A percentile compares a stretch with the other conserved stretches of the same genome.
These are phyloP conservation scores for Lasiosphaeria ovina DNA, from an alignment of 495 filamentous ascomycete genomes.

Conservation along the genomic window DNA sequence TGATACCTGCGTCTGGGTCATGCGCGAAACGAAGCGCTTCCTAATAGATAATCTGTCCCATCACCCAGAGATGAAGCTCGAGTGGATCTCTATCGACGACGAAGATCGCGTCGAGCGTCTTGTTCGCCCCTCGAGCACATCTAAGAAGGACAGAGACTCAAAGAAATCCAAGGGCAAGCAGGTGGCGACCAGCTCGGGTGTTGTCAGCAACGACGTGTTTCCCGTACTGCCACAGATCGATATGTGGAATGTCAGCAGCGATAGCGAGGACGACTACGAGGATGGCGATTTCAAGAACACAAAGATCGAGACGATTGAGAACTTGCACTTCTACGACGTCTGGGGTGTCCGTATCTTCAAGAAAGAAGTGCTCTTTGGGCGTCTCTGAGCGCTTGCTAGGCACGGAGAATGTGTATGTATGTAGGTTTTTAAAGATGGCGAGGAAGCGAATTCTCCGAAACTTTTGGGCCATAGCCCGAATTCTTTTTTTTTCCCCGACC, in stretches of 20 bases:
- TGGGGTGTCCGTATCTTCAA: slow-evolving; percentile 48
- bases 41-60: slow-evolving; percentile 53
- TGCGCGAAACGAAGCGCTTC: slow-evolving; percentile 50
- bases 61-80: slow-evolving; percentile 48
- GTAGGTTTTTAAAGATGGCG: too few species aligned
- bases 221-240: slow-evolving; percentile 21
- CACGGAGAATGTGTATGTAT: not conserved
- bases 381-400: slow-evolving; percentile 23
- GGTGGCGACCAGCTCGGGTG: slow-evolving; percentile 19
- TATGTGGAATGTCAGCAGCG: slow-evolving; percentile 28
- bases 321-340: slow-evolving; percentile 47
- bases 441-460: not conserved
- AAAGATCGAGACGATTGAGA: slow-evolving; percentile 39
- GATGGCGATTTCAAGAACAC: slow-evolving; percentile 16
- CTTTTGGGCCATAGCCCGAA: too few species aligned
- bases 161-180: slow-evolving; percentile 31
- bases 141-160: slow-evolving; percentile 27
- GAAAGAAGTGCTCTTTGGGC: slow-evolving; percentile 46
- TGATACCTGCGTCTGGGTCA: slow-evolving; percentile 49
- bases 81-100: slow-evolving; percentile 52
- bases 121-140: slow-evolving; percentile 26
- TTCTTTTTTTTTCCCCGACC: too few species aligned
- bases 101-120: slow-evolving; percentile 43
- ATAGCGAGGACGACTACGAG: slow-evolving; percentile 37
- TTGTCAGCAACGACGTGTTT: slow-evolving; percentile 15